Evolutionary conservation across 1,284 basidiomycete species (phyloP), one percentile per base, ranked within the genome.

Genomic region (Tilletia indica): DNA sequence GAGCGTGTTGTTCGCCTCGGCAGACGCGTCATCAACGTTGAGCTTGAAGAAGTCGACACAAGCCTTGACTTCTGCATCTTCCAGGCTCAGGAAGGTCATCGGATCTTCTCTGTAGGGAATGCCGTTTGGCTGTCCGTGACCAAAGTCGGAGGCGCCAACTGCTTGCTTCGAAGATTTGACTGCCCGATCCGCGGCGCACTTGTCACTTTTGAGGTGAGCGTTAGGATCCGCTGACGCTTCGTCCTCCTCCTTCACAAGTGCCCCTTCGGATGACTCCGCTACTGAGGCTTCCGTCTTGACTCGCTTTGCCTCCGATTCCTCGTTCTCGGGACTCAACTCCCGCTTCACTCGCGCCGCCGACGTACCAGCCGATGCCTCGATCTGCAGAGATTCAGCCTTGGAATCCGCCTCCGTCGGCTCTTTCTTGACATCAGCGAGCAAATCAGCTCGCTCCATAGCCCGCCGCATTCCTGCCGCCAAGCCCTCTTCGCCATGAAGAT

Each of bases 21-120:
- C 58, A 31, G 25, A 34, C 25, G 58, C 58, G 31, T 31, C 58
- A 31, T 86, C 85, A n/a, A 89, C 79, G 38, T 87, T 88, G 72
- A 98, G 88, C 72, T 90, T 87, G 72, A 97, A 90, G 78, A 91
- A 91, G 49, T 90, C 86, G 70, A 92, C 93, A 82, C 64, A 74
- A 19, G 73, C 70, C 67, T 72, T 73, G n/a, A 77, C 71, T 69
- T 83, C 77, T 36, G 77, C 72, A 61, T 82, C 78, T 34, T 71
- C 64, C 2, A 74, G 72, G 16, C 72, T 70, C 31, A 83, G 77
- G 72, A 80, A 82, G 14, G 74, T 77, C 68, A 80, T 79, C 0
- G 81, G 82, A 69, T 83, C 81, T 54, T 83, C 81, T 19, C 77
- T 77, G 74, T 79, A 82, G 4, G 80, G 82, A 45, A 80, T 76